Conservation (phyloP, 805 yeast species). For the Teunomyces panamensis region DNA sequence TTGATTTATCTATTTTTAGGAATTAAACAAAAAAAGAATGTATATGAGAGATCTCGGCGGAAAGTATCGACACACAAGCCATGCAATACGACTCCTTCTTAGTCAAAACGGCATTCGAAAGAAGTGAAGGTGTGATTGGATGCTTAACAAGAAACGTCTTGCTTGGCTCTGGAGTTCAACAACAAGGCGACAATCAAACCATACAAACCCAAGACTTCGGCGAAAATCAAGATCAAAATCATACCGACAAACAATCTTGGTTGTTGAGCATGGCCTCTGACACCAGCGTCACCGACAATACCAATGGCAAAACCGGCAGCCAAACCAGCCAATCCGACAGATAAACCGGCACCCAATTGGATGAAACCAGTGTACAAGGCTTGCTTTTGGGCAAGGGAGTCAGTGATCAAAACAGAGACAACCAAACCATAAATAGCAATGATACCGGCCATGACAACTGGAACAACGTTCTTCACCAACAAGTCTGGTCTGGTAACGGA, state of each 20-base stretch:
- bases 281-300: conserved; percentile 99
- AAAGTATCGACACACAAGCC: conserved; percentile 1
- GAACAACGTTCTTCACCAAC: conserved; percentile 88
- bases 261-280: conserved; percentile 96
- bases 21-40: conserved; percentile 4
- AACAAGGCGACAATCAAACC: conserved; percentile 97
- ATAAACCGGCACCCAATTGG: conserved; percentile 96
- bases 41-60: conserved; percentile 1
- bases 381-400: conserved; percentile 82
- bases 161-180: conserved; percentile 96
- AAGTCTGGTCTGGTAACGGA: conserved; percentile 97
- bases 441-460: conserved; percentile 99
- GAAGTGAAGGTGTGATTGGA: conserved; percentile 5
- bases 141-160: conserved; percentile 76
- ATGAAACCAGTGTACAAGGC: conserved; percentile 96
- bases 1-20: conserved; percentile 3
- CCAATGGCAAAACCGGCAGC: conserved; percentile 99
- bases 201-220: conserved; percentile 97
- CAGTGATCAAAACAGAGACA: conserved; percentile 91
- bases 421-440: conserved; percentile 98
- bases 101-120: conserved; percentile 3
- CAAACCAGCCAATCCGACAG: conserved; percentile 94
- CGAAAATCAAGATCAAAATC: conserved; percentile 97
- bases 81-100: conserved; percentile 4
- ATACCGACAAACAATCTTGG: conserved; percentile 98